phyloP scores from a whole-genome alignment of 2,329 filamentous ascomycete species.

The Huntiella savannae region DNA sequence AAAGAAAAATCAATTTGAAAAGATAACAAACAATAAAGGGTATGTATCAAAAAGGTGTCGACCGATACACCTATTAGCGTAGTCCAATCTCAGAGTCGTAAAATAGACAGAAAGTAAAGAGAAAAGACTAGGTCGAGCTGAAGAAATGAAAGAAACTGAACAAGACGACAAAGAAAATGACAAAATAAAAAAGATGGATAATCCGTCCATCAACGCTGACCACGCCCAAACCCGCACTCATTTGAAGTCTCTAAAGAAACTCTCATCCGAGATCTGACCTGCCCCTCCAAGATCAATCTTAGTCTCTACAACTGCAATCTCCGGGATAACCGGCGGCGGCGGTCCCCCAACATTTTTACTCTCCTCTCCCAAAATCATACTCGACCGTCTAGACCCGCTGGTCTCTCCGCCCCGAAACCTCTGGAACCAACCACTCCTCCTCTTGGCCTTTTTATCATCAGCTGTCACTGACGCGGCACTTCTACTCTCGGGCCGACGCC shows the following conservation, averaged over 20 bases:
- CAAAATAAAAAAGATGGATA: slow-evolving; percentile 7
- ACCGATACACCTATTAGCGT: too few species aligned
- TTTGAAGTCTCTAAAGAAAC: slow-evolving; percentile 42
- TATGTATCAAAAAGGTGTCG: not conserved
- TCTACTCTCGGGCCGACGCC: slow-evolving; percentile 29
- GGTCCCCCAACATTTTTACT: slow-evolving; percentile 25
- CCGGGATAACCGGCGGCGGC: slow-evolving; percentile 42
- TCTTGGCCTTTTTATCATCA: slow-evolving; percentile 35
- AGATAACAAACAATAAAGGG: not conserved
- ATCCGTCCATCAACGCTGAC: not conserved
- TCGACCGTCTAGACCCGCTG: slow-evolving; percentile 23
- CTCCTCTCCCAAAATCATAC: slow-evolving; percentile 20
- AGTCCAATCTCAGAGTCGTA: not conserved
- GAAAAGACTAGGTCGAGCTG: not conserved
- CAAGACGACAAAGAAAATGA: slow-evolving; percentile 1
- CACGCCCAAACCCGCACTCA: slow-evolving; percentile 17
- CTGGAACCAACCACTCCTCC: slow-evolving; percentile 40
- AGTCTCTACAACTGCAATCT: slow-evolving; percentile 32
- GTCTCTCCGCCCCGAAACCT: slow-evolving; percentile 24
- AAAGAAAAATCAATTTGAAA: not conserved
- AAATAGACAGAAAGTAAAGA: slow-evolving; percentile 1
- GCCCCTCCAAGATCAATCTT: slow-evolving; percentile 27
- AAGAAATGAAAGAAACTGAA: not conserved
- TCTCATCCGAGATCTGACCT: slow-evolving; percentile 25
- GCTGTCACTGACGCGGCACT: slow-evolving; percentile 25